Evolutionary conservation across 2,329 filamentous ascomycete genomes (phyloP), one percentile per base, ranked within the genome.

Genomic region (Nothopassalora personata): DNA sequence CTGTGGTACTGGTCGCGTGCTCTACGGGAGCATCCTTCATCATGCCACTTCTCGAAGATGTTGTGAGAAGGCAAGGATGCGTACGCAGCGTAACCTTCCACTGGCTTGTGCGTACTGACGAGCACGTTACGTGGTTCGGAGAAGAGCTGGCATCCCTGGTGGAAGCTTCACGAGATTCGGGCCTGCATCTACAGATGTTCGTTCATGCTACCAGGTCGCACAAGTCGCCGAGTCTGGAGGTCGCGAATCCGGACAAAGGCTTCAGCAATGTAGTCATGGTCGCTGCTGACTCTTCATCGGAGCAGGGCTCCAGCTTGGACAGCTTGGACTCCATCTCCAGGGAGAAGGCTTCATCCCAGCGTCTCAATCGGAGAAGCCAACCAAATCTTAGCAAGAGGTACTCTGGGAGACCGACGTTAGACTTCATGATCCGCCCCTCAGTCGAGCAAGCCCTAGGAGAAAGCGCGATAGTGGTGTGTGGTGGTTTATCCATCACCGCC

Each of bases 391-490:
- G 72, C 70, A 45, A 68, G 64, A 54, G 68, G 74, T 60, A 62
- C 66, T 73, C 78, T 2, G 83, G 83, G 9, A 78, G 85, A 4
- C 85, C 85, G 0, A 72, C 78, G 23, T 72, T 80, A 4, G 73
- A 73, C 18, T 75, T 73, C 15, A 76, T 86, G 56, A 81, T 87
- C 27, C 75, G 80, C 30, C 78, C 78, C 50, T 75, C 79, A 0
- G 74, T 87, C 0, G 84, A 87, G 69, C 75, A 79, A 50, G 84
- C 85, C 0, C 70, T 78, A 11, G 85, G 86, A 2, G 85, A 88
- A 71, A 85, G 79, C 33, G 84, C 81, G 0, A 81, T 88, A 0
- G 80, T 86, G 1, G 84, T 83, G 0, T 88, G 86, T 66, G 85
- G 85, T 13, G 83, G 83, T 0, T 69, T 72, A 1, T 79, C 81